Conservation (phyloP, 805 yeast species). For the Danielozyma ontarioensis region DNA sequence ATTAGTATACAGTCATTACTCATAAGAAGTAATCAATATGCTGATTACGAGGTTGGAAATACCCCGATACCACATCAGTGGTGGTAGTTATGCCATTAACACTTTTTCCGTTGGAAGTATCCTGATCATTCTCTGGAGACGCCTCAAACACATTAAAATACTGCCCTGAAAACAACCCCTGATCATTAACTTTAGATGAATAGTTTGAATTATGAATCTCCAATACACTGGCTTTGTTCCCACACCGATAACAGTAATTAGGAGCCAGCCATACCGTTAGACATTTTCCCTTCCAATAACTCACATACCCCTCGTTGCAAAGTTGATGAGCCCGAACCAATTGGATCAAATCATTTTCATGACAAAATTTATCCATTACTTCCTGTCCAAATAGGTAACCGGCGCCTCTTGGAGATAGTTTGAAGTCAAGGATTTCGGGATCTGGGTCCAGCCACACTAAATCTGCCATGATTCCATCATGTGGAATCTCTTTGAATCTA, state of each 20-base stretch:
- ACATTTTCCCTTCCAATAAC: slow-evolving; percentile 83
- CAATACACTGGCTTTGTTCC: slow-evolving; percentile 94
- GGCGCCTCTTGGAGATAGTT: slow-evolving; percentile 93
- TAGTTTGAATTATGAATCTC: slow-evolving; percentile 62
- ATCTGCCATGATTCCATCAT: slow-evolving; percentile 99
- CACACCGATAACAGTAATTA: slow-evolving; percentile 94
- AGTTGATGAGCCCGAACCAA: slow-evolving; percentile 92
- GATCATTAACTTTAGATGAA: slow-evolving; percentile 12
- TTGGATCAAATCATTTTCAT: slow-evolving; percentile 71
- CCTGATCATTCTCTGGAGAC: slow-evolving; percentile 85
- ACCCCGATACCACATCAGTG: not conserved
- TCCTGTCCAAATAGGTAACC: slow-evolving; percentile 94
- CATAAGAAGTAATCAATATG: slow-evolving; percentile 54
- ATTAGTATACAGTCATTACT: too few relatives aligned
- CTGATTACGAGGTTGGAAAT: slow-evolving; percentile 16
- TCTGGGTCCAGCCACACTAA: slow-evolving; percentile 99
- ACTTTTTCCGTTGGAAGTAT: slow-evolving; percentile 36
- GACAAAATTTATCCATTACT: slow-evolving; percentile 81
- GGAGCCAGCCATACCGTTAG: slow-evolving; percentile 99
- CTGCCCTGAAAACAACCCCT: slow-evolving; percentile 43
- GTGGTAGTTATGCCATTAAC: slow-evolving; percentile 28
- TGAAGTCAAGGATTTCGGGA: slow-evolving; percentile 70
- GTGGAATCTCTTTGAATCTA: slow-evolving; percentile 92
- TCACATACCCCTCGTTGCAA: slow-evolving; percentile 94
- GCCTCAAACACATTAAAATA: slow-evolving; percentile 94